Evolutionary conservation across 2,329 filamentous ascomycete genomes (phyloP).

Genomic region (Emergomyces africanus): DNA sequence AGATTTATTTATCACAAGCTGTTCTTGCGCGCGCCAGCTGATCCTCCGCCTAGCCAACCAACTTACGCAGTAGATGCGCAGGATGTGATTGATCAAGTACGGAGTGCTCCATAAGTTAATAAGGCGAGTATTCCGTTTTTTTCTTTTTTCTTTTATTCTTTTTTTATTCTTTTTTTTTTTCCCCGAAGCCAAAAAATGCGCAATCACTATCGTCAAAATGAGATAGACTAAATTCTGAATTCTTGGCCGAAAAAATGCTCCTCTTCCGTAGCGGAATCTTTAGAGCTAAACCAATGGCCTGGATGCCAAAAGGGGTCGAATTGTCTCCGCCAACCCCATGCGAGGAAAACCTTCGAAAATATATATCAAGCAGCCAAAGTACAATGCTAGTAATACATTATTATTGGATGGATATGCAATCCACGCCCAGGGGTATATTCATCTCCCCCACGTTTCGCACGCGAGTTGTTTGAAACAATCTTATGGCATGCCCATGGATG

Average conservation of each 20-base stretch:
- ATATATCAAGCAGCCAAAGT: neutral
- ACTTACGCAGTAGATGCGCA: no score
- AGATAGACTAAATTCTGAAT: neutral
- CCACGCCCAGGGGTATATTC: neutral
- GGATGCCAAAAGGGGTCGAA: neutral
- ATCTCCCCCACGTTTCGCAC: neutral
- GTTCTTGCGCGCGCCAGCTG: no score
- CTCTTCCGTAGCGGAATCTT: no score
- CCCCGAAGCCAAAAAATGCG: neutral
- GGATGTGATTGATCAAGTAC: no score
- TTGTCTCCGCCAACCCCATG: neutral
- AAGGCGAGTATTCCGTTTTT: no score
- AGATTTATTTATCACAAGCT: no score
- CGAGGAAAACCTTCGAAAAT: neutral
- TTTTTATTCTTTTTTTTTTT: no score
- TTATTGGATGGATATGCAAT: neutral
- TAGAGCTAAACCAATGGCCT: neutral
- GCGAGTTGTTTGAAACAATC: neutral
- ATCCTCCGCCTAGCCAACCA: no score
- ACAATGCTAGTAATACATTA: neutral
- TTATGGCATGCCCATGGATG: neutral
- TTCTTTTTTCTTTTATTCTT: no score
- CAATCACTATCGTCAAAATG: neutral
- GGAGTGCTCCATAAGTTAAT: no score
- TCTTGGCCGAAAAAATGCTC: neutral